phyloP scores from a whole-genome alignment of 352 stramenopile species.

The Phytophthora hybrid region DNA sequence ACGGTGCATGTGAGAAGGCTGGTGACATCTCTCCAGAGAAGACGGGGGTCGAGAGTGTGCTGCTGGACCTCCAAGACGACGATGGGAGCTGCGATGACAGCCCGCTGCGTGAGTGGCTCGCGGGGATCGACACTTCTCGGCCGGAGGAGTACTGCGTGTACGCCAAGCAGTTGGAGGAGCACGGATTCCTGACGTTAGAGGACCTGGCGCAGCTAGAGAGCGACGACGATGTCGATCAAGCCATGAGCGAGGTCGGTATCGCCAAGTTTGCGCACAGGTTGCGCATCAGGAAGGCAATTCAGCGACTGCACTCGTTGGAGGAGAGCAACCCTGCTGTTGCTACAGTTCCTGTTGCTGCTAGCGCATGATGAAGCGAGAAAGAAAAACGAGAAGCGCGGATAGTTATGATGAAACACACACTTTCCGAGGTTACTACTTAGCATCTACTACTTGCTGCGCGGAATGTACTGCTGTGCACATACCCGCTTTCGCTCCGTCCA shows the following conservation, averaged over 20 bases:
- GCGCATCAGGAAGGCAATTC: conserved; percentile 75
- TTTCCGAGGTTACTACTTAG: conserved; percentile 46
- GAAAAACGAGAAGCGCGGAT: conserved; percentile 9
- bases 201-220: conserved; percentile 68
- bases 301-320: conserved; percentile 47
- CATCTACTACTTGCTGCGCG: conserved; percentile 34
- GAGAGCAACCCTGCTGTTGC: conserved; percentile 19
- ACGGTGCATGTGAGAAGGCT: conserved; percentile 24
- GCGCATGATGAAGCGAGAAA: conserved; percentile 36
- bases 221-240: conserved; percentile 74
- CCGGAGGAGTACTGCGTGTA: conserved; percentile 69
- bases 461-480: conserved; percentile 27
- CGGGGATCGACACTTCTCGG: conserved; percentile 52
- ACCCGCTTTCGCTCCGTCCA: conserved; percentile 21
- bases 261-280: conserved; percentile 80
- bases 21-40: conserved; percentile 49
- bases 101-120: conserved; percentile 61
- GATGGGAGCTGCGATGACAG: conserved; percentile 35
- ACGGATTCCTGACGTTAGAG: conserved; percentile 65
- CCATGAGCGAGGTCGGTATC: conserved; percentile 80
- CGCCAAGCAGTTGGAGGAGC: conserved; percentile 64
- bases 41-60: conserved; percentile 40
- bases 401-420: conserved; percentile 36
- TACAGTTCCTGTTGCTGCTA: conserved; percentile 40
- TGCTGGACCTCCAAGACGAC: conserved; percentile 42